phyloP scores from a whole-genome alignment of 2,329 filamentous ascomycete species.

The Botrytis fabae region DNA sequence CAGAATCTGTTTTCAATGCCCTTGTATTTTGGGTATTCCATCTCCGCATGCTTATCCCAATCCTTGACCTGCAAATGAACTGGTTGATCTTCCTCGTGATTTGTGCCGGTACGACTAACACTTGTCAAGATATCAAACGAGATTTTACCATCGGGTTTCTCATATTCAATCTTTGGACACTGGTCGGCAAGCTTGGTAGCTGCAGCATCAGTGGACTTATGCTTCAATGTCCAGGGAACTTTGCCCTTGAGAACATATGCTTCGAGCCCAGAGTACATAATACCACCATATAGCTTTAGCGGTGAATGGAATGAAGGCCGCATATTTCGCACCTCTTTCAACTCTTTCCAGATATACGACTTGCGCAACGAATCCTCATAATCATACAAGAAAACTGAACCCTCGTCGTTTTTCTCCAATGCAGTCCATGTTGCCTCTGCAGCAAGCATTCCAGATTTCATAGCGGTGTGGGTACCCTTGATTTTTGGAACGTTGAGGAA shows the following conservation, averaged over 20 bases:
- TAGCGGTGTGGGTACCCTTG: slow-evolving; percentile 96
- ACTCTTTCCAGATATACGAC: slow-evolving; percentile 89
- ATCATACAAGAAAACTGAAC: slow-evolving; percentile 86
- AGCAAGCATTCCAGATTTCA: slow-evolving; percentile 96
- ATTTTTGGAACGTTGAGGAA: slow-evolving; percentile 98
- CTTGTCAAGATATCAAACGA: slow-evolving; percentile 95
- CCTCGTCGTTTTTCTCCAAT: slow-evolving; percentile 57
- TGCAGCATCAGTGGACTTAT: slow-evolving; percentile 74
- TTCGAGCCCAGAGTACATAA: slow-evolving; percentile 91
- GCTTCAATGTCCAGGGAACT: slow-evolving; percentile 88
- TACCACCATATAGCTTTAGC: slow-evolving; percentile 83
- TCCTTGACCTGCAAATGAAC: slow-evolving; percentile 94
- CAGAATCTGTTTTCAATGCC: slow-evolving; percentile 96
- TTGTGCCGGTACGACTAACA: slow-evolving; percentile 92
- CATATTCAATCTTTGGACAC: slow-evolving; percentile 89
- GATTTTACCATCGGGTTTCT: slow-evolving; percentile 93
- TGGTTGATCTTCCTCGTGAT: slow-evolving; percentile 98
- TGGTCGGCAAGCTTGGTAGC: slow-evolving; percentile 78
- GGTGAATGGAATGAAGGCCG: slow-evolving; percentile 89
- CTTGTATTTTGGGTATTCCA: slow-evolving; percentile 84
- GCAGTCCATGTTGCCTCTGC: slow-evolving; percentile 87
- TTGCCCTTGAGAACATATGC: slow-evolving; percentile 83
- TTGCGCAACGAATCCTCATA: slow-evolving; percentile 88
- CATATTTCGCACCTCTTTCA: slow-evolving; percentile 96
- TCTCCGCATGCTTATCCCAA: slow-evolving; percentile 85